phyloP scores from a whole-genome alignment of 768 basidiomycete genomes.

The Collybia sp. region DNA sequence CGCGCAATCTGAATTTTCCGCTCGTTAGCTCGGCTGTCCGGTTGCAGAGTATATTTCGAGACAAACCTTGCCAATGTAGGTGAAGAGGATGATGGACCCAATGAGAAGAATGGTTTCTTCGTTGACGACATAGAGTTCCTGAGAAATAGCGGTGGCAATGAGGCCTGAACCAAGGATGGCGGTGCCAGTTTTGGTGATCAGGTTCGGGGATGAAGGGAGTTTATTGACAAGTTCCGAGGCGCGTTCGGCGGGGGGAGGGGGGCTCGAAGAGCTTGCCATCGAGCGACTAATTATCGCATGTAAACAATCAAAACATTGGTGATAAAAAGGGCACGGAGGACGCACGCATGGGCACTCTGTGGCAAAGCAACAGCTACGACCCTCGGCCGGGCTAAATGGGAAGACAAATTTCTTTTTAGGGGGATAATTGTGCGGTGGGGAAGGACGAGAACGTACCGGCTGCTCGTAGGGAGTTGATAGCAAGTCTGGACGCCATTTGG shows the following conservation, averaged over 20 bases:
- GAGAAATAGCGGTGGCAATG: conserved; percentile 88
- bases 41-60: not conserved
- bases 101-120: conserved; percentile 90
- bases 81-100: conserved; percentile 79
- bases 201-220: conserved; percentile 76
- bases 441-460: conserved; percentile 37
- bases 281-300: conserved; percentile 47
- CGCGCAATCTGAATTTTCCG: conserved; percentile 53
- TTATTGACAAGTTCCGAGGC: conserved; percentile 89
- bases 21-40: conserved; percentile 3
- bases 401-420: conserved; percentile 1
- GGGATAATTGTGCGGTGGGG: too few relatives aligned
- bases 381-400: conserved; percentile 46
- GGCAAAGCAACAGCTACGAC: conserved; percentile 38
- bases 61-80: conserved; percentile 76
- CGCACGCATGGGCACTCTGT: conserved; percentile 44
- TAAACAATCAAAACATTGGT: conserved; percentile 5
- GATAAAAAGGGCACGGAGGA: conserved; percentile 9
- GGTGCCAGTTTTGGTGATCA: conserved; percentile 93
- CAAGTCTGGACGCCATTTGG: conserved; percentile 69
- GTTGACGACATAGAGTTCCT: conserved; percentile 96
- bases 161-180: conserved; percentile 88
- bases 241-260: conserved; percentile 77
- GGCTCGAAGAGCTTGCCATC: conserved; percentile 54
- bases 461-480: conserved; percentile 57